Conservation (phyloP, 2,329 filamentous ascomycete genomes). For the Diaporthe destruens region DNA sequence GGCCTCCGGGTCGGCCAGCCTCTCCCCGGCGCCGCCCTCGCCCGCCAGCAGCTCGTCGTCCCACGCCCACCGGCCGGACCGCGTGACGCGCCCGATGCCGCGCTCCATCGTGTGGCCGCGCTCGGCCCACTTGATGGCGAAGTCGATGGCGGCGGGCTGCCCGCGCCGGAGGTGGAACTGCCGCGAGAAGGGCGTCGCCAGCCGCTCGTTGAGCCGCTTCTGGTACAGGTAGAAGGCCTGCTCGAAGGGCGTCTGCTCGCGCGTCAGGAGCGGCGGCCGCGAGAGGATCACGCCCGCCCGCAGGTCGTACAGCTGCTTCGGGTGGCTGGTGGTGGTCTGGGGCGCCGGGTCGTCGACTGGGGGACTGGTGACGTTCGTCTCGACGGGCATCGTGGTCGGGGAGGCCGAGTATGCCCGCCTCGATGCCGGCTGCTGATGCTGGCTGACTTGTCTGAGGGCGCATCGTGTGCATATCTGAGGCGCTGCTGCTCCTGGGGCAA, state of each 20-base stretch:
- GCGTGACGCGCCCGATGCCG: slow-evolving; percentile 86
- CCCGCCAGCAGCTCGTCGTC: slow-evolving; percentile 90
- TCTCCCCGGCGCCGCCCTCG: slow-evolving; percentile 81
- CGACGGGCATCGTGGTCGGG: slow-evolving; percentile 45
- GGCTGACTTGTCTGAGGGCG: slow-evolving; percentile 48
- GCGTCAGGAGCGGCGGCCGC: slow-evolving; percentile 88
- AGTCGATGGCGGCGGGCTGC: slow-evolving; percentile 86
- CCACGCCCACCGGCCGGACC: slow-evolving; percentile 78
- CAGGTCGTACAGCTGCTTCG: slow-evolving; percentile 59
- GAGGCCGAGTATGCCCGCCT: slow-evolving; percentile 52
- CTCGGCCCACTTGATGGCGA: slow-evolving; percentile 86
- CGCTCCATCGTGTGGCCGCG: slow-evolving; percentile 80
- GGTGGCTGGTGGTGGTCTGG: slow-evolving; percentile 37
- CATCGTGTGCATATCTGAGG: slow-evolving; percentile 53
- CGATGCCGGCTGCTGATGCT: slow-evolving; percentile 43
- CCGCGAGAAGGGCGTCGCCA: slow-evolving; percentile 86
- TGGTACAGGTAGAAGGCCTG: slow-evolving; percentile 97
- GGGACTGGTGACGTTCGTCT: slow-evolving; percentile 44
- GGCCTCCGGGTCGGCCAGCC: slow-evolving; percentile 72
- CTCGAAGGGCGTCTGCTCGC: slow-evolving; percentile 87
- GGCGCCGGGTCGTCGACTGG: slow-evolving; percentile 44
- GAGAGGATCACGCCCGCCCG: slow-evolving; percentile 83
- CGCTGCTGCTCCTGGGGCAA: slow-evolving; percentile 42
- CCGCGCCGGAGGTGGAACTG: slow-evolving; percentile 96
- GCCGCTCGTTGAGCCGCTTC: slow-evolving; percentile 93